These are phyloP conservation scores for Carex myosuroides DNA, from an alignment of 176 grass and related monocot species.

Conservation along the genomic window DNA sequence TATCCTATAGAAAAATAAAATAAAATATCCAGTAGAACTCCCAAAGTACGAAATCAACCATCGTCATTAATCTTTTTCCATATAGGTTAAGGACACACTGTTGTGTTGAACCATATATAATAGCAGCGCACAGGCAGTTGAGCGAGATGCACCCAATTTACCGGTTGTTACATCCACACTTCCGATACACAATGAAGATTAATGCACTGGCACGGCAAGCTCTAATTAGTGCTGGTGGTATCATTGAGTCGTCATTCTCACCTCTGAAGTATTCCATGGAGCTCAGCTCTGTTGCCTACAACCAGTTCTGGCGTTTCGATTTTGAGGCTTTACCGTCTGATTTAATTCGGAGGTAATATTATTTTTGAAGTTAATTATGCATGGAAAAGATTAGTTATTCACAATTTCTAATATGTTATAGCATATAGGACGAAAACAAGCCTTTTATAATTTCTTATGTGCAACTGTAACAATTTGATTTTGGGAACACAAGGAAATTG, in stretches of 20 bases:
- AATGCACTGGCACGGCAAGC: slow-evolving; percentile 48
- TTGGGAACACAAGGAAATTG: neutral
- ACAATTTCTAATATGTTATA: neutral
- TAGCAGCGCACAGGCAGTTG: slow-evolving; percentile 67
- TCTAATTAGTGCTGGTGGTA: slow-evolving; percentile 54
- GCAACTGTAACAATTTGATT: neutral
- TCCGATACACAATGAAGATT: slow-evolving; percentile 80
- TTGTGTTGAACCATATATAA: slow-evolving; percentile 68
- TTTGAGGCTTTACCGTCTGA: slow-evolving; percentile 68
- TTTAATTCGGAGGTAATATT: slow-evolving; percentile 40
- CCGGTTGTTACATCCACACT: slow-evolving; percentile 63
- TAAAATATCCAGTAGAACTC: neutral
- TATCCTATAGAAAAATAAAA: neutral
- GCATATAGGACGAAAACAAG: neutral
- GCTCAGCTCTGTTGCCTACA: slow-evolving; percentile 64
- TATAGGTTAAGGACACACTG: slow-evolving; percentile 58
- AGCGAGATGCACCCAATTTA: slow-evolving; percentile 81
- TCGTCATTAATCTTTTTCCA: neutral
- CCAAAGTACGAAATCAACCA: neutral
- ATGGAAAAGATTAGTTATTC: neutral
- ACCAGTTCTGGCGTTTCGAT: slow-evolving; percentile 74
- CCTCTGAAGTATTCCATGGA: slow-evolving; percentile 60
- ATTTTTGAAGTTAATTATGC: neutral
- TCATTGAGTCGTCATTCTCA: slow-evolving; percentile 70
- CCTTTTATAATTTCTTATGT: neutral